Evolutionary conservation across 164 flowering plant species (phyloP).

Genomic region (Protea cynaroides): DNA sequence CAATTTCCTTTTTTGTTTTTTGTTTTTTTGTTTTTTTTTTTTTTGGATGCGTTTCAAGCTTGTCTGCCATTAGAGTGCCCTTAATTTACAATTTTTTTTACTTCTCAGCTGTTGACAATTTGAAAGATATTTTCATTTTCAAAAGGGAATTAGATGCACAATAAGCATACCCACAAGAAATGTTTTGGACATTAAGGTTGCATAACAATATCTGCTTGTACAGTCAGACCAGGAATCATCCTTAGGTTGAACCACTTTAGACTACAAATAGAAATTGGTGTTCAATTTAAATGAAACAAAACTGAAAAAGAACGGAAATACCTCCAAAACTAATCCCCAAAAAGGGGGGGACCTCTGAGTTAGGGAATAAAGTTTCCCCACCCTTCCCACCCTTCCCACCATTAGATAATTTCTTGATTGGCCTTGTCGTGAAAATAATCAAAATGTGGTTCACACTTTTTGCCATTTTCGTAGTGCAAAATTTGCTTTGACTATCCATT

Average conservation of each 20-base stretch:
- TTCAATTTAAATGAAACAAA: not conserved
- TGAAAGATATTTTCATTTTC: not conserved
- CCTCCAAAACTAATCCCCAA: too few species aligned
- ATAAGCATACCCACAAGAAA: not conserved
- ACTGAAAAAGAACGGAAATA: not conserved
- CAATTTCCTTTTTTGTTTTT: too few species aligned
- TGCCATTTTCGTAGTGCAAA: conserved; percentile 90
- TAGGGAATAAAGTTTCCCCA: conserved; percentile 94
- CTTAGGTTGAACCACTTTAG: conserved; percentile 34
- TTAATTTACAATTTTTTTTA: too few species aligned
- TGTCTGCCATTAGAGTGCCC: too few species aligned
- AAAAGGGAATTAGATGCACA: not conserved
- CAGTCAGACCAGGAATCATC: conserved; percentile 69
- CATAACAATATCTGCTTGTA: conserved; percentile 62
- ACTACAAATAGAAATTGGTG: conserved; percentile 28
- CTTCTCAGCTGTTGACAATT: not conserved
- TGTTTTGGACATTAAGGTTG: not conserved
- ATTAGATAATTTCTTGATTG: conserved; percentile 68
- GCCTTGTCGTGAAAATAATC: conserved; percentile 83
- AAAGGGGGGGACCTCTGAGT: conserved; percentile 78
- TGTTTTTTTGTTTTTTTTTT: too few species aligned
- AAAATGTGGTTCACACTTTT: conserved; percentile 88
- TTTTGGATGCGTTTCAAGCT: too few species aligned
- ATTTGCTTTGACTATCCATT: conserved; percentile 93
- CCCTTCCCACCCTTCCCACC: conserved; percentile 92